Evolutionary conservation across 352 stramenopile genomes (phyloP), one percentile per base, ranked within the genome.

Genomic region (Albugo candida): DNA sequence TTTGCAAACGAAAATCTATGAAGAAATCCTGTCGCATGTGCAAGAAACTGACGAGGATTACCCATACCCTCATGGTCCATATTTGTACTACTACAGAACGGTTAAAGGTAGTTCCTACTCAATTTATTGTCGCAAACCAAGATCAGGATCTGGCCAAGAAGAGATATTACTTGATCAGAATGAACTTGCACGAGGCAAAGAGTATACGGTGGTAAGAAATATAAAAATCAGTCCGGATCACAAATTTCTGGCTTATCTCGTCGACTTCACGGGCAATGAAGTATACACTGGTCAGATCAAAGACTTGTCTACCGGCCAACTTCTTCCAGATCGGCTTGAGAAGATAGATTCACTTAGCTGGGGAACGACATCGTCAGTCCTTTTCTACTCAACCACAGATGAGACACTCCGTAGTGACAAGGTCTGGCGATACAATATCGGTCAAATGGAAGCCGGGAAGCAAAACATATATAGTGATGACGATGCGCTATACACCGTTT

Each of bases 141-240:
- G 81, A 56, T 53, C 58, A 16, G 63, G 60, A 21, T 66, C 61
- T 14, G 65, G 68, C 3, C 53, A 71, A 0, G 92, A 98, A 55
- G 71, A 96, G 60, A 59, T 96, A 11, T 57, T 97, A 53, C 76
- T 98, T 36, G 83, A 98, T 64, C 80, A 96, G 51, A 97, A 97
- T 48, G 64, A 70, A 49, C 65, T 97, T 45, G 83, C 88, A 35
- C 67, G 83, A 54, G 73, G 70, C 16, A 80, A 93, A 45, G 74
- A 78, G 41, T 65, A 93, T 61, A 91, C 77, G 53, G 66, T 86
- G 36, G 73, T 95, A 31, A 67, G 76, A 47, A 65, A 59, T 20
- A 67, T 95, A 44, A 64, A 60, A 5, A 58, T 70, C 14, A 96
- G 82, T 39, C 92, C 89, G 5, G 84, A 91, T 55, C 74, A 97